These are phyloP conservation scores for Musa beccarii DNA, from an alignment of 176 grass and related monocot genomes.

Conservation along the genomic window DNA sequence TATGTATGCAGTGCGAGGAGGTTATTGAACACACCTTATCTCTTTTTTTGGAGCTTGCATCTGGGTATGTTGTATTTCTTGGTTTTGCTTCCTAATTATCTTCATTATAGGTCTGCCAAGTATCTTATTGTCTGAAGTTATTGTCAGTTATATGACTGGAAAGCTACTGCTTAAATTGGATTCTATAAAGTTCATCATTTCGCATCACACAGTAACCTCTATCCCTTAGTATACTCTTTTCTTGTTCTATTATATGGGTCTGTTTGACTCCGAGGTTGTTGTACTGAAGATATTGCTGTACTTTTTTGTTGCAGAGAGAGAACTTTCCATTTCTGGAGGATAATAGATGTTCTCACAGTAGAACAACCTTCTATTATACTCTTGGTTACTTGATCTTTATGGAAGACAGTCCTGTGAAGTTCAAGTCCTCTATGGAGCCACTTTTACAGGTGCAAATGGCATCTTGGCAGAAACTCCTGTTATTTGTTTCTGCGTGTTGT, in stretches of 20 bases:
- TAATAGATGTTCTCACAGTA: constrained; percentile 75
- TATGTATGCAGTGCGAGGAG: constrained; percentile 73
- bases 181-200: constrained; percentile 87
- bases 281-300: neutral
- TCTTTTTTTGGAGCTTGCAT: constrained; percentile 85
- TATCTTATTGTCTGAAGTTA: constrained; percentile 28
- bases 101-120: constrained; percentile 11
- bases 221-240: constrained; percentile 6
- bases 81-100: constrained; percentile 6
- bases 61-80: constrained; percentile 53
- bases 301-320: constrained; percentile 48
- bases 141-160: constrained; percentile 92
- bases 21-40: constrained; percentile 92
- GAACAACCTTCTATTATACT: constrained; percentile 97
- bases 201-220: constrained; percentile 71
- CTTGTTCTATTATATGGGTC: constrained; percentile 11
- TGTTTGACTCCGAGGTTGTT: constrained; percentile 8
- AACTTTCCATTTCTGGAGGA: constrained; percentile 86
- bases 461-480: constrained; percentile 1
- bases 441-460: constrained; percentile 60
- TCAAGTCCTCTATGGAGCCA: constrained; percentile 91
- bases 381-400: constrained; percentile 94
- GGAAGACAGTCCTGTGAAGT: constrained; percentile 91
- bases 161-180: constrained; percentile 96
- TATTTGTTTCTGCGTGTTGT: constrained; percentile 6